Percentiles rank a stretch among this genome's conserved stretches.
phyloP scores from a whole-genome alignment of 106 monocot genomes.

The Cymbidium sinense region DNA sequence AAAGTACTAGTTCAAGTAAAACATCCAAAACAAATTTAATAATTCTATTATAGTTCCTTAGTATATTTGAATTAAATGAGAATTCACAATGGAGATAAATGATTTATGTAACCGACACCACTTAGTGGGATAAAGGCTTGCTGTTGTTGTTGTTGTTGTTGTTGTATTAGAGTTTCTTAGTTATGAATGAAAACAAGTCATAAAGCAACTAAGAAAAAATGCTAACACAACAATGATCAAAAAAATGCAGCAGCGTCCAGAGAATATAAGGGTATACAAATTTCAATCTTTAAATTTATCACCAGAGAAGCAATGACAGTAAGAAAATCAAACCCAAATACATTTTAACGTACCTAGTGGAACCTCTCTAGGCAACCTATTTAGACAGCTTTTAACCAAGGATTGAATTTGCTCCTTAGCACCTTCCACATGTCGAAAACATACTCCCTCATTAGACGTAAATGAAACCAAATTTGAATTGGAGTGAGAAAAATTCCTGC shows the following conservation, averaged over 20 bases:
- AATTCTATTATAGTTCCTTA: neutral
- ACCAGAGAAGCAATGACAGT: neutral
- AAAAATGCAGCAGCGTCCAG: neutral
- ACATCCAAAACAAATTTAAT: neutral
- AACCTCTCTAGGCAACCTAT: slow-evolving; percentile 15
- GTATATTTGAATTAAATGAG: too few species aligned
- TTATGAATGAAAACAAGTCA: neutral
- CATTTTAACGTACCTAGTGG: slow-evolving; percentile 30
- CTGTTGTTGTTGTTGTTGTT: neutral
- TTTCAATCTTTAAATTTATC: neutral
- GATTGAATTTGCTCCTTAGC: slow-evolving; percentile 51
- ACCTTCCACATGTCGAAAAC: slow-evolving; percentile 37
- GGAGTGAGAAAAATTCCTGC: slow-evolving; percentile 12
- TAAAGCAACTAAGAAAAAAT: neutral
- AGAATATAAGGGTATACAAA: neutral
- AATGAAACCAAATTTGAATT: slow-evolving; percentile 16
- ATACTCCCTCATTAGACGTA: slow-evolving; percentile 15
- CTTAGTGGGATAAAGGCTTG: too few species aligned
- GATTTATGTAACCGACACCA: too few species aligned
- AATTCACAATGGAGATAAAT: too few species aligned
- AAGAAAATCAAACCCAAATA: neutral
- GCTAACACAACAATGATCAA: neutral
- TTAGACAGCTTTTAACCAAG: slow-evolving; percentile 36
- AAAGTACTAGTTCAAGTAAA: neutral
- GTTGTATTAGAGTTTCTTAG: neutral